Conservation (phyloP, 345 rosid species). For the Gossypium raimondii region DNA sequence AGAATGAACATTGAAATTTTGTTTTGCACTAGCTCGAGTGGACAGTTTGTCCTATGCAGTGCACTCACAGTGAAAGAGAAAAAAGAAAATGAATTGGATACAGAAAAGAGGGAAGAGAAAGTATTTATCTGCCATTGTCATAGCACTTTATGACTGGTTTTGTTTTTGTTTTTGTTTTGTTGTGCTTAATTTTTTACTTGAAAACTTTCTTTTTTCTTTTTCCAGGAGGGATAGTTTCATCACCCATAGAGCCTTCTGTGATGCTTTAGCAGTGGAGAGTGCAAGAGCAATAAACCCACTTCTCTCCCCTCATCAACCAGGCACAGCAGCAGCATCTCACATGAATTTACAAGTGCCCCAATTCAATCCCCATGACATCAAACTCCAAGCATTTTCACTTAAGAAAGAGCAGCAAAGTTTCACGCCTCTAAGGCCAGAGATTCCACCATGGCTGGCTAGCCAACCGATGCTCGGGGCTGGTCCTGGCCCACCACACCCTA, state of each 20-base stretch:
- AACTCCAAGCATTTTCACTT: conserved; percentile 13
- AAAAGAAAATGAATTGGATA: not conserved
- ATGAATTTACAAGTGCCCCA: conserved; percentile 15
- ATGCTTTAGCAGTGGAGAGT: conserved; percentile 83
- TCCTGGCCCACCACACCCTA: conserved; percentile 10
- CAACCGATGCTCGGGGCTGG: conserved; percentile 7
- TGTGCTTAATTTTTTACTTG: not conserved
- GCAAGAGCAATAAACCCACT: conserved; percentile 34
- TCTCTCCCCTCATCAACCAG: not conserved
- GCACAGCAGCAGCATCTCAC: conserved; percentile 16
- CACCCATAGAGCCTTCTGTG: conserved; percentile 95
- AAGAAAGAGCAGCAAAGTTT: conserved; percentile 19
- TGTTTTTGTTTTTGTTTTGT: conserved; percentile 17
- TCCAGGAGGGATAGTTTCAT: conserved; percentile 94
- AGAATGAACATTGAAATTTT: conserved; percentile 8
- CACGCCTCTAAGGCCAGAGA: conserved; percentile 2
- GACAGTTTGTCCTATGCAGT: conserved; percentile 31
- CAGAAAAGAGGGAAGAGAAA: conserved; percentile 15
- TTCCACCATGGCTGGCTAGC: conserved; percentile 18
- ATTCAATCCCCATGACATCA: conserved; percentile 14
- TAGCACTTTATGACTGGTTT: conserved; percentile 19
- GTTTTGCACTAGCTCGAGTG: conserved; percentile 23
- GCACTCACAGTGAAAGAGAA: conserved; percentile 18
- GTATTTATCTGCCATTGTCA: conserved; percentile 27
- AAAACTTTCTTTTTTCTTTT: not conserved